Evolutionary conservation across 208 protist species (phyloP).

Genomic region (Trypanosoma brucei): DNA sequence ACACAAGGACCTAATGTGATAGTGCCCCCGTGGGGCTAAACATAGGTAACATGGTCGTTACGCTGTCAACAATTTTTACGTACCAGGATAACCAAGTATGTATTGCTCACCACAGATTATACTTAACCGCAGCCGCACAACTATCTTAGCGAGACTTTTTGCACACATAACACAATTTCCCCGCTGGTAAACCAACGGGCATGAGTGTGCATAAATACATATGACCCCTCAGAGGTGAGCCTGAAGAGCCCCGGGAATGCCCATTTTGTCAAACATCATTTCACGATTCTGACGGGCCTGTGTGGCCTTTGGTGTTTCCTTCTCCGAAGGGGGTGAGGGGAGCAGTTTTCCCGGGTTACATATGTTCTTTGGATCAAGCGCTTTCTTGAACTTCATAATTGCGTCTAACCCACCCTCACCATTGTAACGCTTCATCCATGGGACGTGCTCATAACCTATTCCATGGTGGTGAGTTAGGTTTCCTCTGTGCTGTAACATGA

Average conservation of each 20-base stretch:
- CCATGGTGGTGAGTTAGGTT: conserved; percentile 91
- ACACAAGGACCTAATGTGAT: too few relatives aligned
- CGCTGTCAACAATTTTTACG: too few relatives aligned
- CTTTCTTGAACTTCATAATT: conserved; percentile 74
- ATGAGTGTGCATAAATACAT: conserved; percentile 2
- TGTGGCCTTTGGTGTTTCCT: conserved; percentile 34
- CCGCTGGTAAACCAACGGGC: background rate
- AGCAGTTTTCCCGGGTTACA: conserved; percentile 91
- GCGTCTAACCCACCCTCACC: conserved; percentile 57
- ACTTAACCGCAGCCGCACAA: too few relatives aligned
- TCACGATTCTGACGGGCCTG: conserved; percentile 48
- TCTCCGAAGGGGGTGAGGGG: conserved; percentile 35
- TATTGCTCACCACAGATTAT: too few relatives aligned
- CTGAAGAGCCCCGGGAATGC: conserved; percentile 58
- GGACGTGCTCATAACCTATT: conserved; percentile 91
- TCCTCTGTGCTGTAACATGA: conserved; percentile 78
- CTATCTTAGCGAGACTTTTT: too few relatives aligned
- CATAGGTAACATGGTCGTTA: too few relatives aligned
- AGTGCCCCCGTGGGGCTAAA: too few relatives aligned
- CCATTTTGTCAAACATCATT: conserved; percentile 92
- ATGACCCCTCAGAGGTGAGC: conserved; percentile 12
- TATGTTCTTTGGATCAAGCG: conserved; percentile 86
- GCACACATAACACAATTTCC: background rate
- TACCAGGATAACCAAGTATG: too few relatives aligned
- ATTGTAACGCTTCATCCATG: conserved; percentile 88